A percentile compares a stretch with the other conserved stretches of the same genome.
Evolutionary conservation across 2,329 filamentous ascomycete genomes (phyloP).

Genomic region (Hortaea sp.): DNA sequence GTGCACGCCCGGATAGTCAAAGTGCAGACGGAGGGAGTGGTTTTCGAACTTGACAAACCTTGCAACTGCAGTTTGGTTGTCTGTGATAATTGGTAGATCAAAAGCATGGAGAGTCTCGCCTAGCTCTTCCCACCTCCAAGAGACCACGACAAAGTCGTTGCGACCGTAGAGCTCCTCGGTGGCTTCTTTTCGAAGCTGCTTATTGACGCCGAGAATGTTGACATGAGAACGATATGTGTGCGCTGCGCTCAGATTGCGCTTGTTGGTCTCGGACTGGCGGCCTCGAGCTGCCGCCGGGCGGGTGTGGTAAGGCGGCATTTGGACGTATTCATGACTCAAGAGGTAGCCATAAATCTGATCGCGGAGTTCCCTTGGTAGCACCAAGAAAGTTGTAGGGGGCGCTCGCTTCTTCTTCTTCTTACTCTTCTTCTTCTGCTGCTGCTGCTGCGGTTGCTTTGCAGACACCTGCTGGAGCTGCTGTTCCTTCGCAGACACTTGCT

Average conservation of each 20-base stretch:
- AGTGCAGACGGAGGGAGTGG: background rate
- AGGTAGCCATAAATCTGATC: slow-evolving; percentile 12
- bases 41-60: background rate
- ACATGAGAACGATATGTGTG: slow-evolving; percentile 11
- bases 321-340: slow-evolving; percentile 8
- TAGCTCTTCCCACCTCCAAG: background rate
- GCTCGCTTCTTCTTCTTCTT: too few relatives aligned
- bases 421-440: too few relatives aligned
- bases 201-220: slow-evolving; percentile 15
- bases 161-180: slow-evolving; percentile 6
- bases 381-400: too few relatives aligned
- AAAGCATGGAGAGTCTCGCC: background rate
- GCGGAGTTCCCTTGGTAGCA: slow-evolving; percentile 11
- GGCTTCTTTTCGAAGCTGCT: slow-evolving; percentile 12
- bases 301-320: background rate
- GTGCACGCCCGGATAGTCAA: background rate
- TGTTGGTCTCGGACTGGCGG: background rate
- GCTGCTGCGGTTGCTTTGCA: too few relatives aligned
- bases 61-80: background rate
- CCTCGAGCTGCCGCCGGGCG: background rate
- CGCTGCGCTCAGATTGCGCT: slow-evolving; percentile 4
- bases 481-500: too few relatives aligned
- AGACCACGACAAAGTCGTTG: slow-evolving; percentile 11
- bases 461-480: too few relatives aligned
- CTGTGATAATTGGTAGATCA: slow-evolving; percentile 3